Base-by-base conservation (phyloP, 2,329 filamentous ascomycete genomes). In the Blumeriella jaapii region DNA sequence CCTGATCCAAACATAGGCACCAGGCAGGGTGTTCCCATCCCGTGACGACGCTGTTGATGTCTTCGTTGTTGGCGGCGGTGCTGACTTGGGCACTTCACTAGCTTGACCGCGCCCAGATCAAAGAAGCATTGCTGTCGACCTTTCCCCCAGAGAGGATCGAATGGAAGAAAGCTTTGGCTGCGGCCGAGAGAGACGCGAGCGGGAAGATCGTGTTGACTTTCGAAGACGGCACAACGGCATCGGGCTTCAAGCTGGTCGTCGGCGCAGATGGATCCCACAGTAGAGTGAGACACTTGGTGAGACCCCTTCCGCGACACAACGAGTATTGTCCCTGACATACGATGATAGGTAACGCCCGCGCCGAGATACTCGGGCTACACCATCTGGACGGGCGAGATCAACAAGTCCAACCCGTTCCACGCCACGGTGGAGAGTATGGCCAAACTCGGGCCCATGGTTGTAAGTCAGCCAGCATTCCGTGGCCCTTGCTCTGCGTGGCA, bases 191-290 rank as follows among this genome's bases (percentile, higher is more conserved):
- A 24, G 22, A 8, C 12, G 22, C 6, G 6, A 6, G 11, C 11
- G 20, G 20, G 11, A n/a, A n/a, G n/a, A 11, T 22, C 6, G 6
- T 22, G 20, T 22, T 22, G 20, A 22, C 6, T 6, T 22, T 22
- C 20, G 20, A 22, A 11, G 40, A 45, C 14, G 31, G 24, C 3
- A 26, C 20, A n/a, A 24, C 38, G 6, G 41, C 34, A 26, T 27
- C 31, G 14, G 40, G 37, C 1, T 61, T 57, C 32, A 61, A 63
- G 35, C 40, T 62, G 1, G 55, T 61, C 5, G 50, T 62, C 19
- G 61, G 62, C 7, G 59, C 58, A 1, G 59, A 61, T 46, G 61
- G 61, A 4, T 58, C 60, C 2, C 63, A 60, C 59, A 58, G 48
- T 11, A 59, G 52, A 36, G 49, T 64, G 3, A 55, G 64, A 9